These are phyloP conservation scores for Neurospora hispaniola DNA, from an alignment of 495 filamentous ascomycete species.

Conservation along the genomic window DNA sequence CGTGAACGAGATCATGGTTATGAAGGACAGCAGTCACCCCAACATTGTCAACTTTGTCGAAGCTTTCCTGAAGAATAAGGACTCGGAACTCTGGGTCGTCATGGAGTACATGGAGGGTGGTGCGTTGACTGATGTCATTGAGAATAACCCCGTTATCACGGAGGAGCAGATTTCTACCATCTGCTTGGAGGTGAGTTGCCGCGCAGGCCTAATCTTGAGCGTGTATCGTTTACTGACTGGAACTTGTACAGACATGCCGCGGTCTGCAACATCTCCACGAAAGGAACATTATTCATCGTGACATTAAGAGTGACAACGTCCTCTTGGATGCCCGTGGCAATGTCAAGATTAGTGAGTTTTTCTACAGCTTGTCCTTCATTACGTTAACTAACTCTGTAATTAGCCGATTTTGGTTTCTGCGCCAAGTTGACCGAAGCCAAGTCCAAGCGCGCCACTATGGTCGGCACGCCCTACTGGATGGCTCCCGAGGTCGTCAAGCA, in stretches of 20 bases:
- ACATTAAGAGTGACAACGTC: conserved; percentile 98
- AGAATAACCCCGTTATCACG: conserved; percentile 82
- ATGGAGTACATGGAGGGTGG: conserved; percentile 99
- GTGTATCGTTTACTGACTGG: conserved; percentile 22
- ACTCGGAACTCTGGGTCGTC: conserved; percentile 92
- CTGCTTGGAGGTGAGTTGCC: conserved; percentile 68
- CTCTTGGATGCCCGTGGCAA: conserved; percentile 86
- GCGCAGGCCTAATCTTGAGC: background rate
- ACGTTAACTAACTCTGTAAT: conserved; percentile 20
- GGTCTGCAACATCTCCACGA: conserved; percentile 87
- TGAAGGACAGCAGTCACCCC: conserved; percentile 95
- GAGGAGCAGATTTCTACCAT: conserved; percentile 98
- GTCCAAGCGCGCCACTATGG: conserved; percentile 96
- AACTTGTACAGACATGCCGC: conserved; percentile 66
- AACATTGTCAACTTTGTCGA: conserved; percentile 99
- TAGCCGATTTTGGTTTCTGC: conserved; percentile 98
- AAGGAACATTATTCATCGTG: conserved; percentile 96
- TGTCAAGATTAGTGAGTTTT: conserved; percentile 87
- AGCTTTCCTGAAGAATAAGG: conserved; percentile 87
- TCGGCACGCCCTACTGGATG: conserved; percentile 99
- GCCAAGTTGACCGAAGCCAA: conserved; percentile 96
- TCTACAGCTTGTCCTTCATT: background rate
- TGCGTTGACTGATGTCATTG: conserved; percentile 94
- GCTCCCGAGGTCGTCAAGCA: conserved; percentile 98
- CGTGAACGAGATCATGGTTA: conserved; percentile 98